Percentiles rank a stretch among this genome's conserved stretches.
These are phyloP conservation scores for Auxenochlorella protothecoides DNA, from an alignment of 139 green algal species.

Conservation along the genomic window DNA sequence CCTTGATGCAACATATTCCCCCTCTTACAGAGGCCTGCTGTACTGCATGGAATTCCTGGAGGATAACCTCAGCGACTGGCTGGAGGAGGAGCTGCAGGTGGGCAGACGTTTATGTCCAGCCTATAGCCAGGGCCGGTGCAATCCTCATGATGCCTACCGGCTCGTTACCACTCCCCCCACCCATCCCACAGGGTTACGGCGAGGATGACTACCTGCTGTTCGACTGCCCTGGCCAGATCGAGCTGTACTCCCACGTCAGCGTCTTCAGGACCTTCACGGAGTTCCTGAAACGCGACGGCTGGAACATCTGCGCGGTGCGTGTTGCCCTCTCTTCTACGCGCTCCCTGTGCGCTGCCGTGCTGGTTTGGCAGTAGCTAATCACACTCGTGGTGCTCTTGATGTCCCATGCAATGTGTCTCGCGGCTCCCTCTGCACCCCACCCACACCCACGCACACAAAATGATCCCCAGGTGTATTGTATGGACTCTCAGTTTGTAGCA, in stretches of 20 bases:
- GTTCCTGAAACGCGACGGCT: conserved; percentile 59
- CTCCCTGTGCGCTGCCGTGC: not conserved
- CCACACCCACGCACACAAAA: no score
- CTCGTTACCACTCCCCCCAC: no score
- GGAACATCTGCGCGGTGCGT: conserved; percentile 27
- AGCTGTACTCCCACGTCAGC: conserved; percentile 91
- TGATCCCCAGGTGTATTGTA: conserved; percentile 71
- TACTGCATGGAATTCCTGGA: conserved; percentile 99
- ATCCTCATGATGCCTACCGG: no score
- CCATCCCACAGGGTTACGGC: conserved; percentile 46
- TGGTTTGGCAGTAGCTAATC: not conserved
- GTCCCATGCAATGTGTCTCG: not conserved
- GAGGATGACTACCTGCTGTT: conserved; percentile 98
- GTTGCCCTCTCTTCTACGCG: not conserved
- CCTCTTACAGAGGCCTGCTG: conserved; percentile 65
- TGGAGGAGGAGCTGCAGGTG: conserved; percentile 76
- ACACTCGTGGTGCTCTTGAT: not conserved
- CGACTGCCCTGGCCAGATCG: conserved; percentile 95
- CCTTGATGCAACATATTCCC: no score
- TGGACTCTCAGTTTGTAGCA: conserved; percentile 84
- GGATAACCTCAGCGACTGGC: conserved; percentile 88
- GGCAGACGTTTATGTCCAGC: not conserved
- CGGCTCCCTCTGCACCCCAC: not conserved
- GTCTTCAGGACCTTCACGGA: conserved; percentile 83
- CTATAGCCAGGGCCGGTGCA: no score